A percentile compares a stretch with the other conserved stretches of the same genome.
phyloP scores from a whole-genome alignment of 495 filamentous ascomycete genomes.

The Talaromyces ruber region DNA sequence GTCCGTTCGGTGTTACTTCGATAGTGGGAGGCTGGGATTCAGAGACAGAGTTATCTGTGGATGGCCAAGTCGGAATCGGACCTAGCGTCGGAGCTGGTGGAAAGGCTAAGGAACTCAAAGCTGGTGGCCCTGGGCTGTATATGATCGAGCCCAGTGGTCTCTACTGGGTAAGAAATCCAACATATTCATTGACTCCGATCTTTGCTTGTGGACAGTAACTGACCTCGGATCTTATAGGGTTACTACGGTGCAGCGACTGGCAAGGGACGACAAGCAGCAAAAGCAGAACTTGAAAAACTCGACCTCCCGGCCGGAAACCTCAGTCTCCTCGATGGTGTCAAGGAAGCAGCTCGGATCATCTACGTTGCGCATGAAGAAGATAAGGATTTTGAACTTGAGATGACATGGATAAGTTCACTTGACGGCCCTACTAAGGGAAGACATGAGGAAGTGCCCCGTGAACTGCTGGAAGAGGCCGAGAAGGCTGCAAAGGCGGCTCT shows the following conservation, averaged over 20 bases:
- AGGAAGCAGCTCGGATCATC: slow-evolving; percentile 94
- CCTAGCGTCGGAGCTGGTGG: slow-evolving; percentile 72
- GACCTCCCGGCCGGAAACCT: slow-evolving; percentile 70
- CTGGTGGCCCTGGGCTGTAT: slow-evolving; percentile 86
- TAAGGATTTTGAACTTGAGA: slow-evolving; percentile 98
- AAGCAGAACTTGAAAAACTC: slow-evolving; percentile 95
- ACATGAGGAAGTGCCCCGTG: slow-evolving; percentile 87
- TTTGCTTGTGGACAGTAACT: background rate
- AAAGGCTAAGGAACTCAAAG: slow-evolving; percentile 61
- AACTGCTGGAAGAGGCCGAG: slow-evolving; percentile 84
- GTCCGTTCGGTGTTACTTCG: slow-evolving; percentile 91
- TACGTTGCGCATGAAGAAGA: slow-evolving; percentile 95
- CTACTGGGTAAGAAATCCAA: slow-evolving; percentile 63
- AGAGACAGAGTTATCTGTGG: slow-evolving; percentile 67
- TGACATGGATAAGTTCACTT: slow-evolving; percentile 87
- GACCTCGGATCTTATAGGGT: slow-evolving; percentile 42
- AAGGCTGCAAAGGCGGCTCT: slow-evolving; percentile 64
- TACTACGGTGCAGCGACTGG: slow-evolving; percentile 97
- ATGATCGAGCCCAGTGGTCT: slow-evolving; percentile 97
- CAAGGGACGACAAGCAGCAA: slow-evolving; percentile 91
- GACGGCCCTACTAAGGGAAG: slow-evolving; percentile 82
- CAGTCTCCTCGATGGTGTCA: slow-evolving; percentile 80
- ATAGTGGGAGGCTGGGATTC: slow-evolving; percentile 93
- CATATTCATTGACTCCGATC: background rate
- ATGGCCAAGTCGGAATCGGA: slow-evolving; percentile 78